Base-by-base conservation (phyloP, 2,329 filamentous ascomycete genomes). In the Penicillium sp. region DNA sequence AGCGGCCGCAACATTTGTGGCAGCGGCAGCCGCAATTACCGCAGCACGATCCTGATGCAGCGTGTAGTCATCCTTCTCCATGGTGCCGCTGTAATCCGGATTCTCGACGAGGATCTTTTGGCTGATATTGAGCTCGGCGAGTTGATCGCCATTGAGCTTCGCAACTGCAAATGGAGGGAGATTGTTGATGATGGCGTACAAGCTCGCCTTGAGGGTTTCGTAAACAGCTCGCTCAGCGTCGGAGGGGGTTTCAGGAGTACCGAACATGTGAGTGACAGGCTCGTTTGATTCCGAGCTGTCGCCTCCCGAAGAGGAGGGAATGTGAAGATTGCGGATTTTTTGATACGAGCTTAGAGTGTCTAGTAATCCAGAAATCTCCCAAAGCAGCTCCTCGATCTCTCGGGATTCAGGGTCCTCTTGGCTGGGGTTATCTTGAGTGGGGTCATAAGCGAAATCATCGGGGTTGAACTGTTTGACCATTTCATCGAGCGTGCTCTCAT, bases 131-230 rank as follows among this genome's bases (percentile, higher is more conserved):
- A 97, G 81, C 61, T 93, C 91, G 33, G 89, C 89, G n/a, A 96
- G 80, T 75, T 93, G 91, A 73, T 96, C 90, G 10, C 92, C 92
- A 70, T 96, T 89, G 64, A 97, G 81, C 71, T 95, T 94, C 6
- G 93, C 89, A 26, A 97, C 90, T 1, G 91, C 91, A 73, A 92
- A 95, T 1, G 93, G 93, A 1, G 93, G 93, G 12, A 97, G 80
- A 42, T 85, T 87, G 66, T 89, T 85, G 63, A 96, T 85, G 65
- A 96, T 87, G 33, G 93, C 80, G 0, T 87, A 82, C 22, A 97
- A 81, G 72, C 93, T 91, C 4, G 88, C 85, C 73, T 90, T 92
- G 56, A 97, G 83, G 28, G 89, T 84, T 65, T 92, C 84, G 73
- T 96, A 96, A 0, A 85, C 79, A 42, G 81, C 80, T 40, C 82